These are phyloP conservation scores for Botrytis fabae DNA, from an alignment of 2,329 filamentous ascomycete genomes.

Conservation along the genomic window DNA sequence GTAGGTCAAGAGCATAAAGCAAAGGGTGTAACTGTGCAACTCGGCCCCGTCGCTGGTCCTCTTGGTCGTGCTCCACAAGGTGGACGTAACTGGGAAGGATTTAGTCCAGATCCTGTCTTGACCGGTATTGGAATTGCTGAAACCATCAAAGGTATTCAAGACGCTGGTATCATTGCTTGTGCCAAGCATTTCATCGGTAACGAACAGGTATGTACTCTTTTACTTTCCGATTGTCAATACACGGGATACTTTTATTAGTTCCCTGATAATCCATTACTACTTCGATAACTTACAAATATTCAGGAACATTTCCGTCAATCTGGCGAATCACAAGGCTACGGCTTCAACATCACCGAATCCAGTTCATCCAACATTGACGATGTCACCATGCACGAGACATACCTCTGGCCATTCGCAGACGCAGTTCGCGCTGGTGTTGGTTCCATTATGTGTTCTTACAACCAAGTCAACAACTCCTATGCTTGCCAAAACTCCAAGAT, in stretches of 20 bases:
- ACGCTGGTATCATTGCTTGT: conserved; percentile 78
- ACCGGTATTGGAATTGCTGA: conserved; percentile 71
- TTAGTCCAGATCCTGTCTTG: conserved; percentile 68
- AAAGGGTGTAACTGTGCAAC: conserved; percentile 73
- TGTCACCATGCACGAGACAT: conserved; percentile 60
- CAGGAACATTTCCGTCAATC: conserved; percentile 55
- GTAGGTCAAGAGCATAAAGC: conserved; percentile 59
- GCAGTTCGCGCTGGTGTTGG: conserved; percentile 71
- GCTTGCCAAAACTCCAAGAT: conserved; percentile 76
- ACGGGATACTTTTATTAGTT: neutral
- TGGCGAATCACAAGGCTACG: conserved; percentile 52
- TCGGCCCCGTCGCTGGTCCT: conserved; percentile 72
- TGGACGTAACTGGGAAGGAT: conserved; percentile 70
- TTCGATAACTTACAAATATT: conserved; percentile 21
- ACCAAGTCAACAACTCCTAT: conserved; percentile 79
- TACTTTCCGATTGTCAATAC: neutral
- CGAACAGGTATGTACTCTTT: conserved; percentile 60
- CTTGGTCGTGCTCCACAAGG: conserved; percentile 67
- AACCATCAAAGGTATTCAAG: conserved; percentile 78
- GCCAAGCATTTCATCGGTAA: conserved; percentile 73
- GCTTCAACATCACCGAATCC: conserved; percentile 62
- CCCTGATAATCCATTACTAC: conserved; percentile 45
- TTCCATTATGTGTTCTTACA: conserved; percentile 83
- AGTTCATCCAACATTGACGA: conserved; percentile 58
- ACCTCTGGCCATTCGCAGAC: conserved; percentile 59